Evolutionary conservation across 2,329 filamentous ascomycete species (phyloP), one percentile per base, ranked within the genome.

Genomic region (Fusarium lyarnte): DNA sequence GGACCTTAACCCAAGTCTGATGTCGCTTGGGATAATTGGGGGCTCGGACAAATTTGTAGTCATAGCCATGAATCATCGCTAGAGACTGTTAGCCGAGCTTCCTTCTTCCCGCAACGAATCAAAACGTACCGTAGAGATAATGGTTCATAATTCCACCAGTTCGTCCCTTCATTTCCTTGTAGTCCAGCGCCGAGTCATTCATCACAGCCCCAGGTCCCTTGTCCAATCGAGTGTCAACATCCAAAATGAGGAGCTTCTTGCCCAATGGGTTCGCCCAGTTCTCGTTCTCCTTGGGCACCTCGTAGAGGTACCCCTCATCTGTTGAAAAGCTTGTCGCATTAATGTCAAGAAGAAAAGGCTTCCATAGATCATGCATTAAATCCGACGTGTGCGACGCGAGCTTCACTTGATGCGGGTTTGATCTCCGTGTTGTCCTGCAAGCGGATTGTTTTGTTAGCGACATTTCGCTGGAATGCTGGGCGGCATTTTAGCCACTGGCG

Each of bases 11-110:
- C 85, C 85, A 87, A 17, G 84, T 86, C 36, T 81, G 80, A 74
- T 81, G 81, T 58, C 83, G 82, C 51, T 83, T 81, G 5, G 76
- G 72, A 63, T 83, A 82, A 45, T 81, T 76, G 36, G 82, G 79
- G 2, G 82, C 82, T 65, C 81, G 82, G 43, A 86, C 80, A 63
- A 85, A 83, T 59, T 84, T 84, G 77, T 86, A 86, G 60, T 85
- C 83, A 76, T 86, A 86, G 25, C 84, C 84, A 76, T 86, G 85
- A 64, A 86, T 85, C 72, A 78, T 73, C 10, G 76, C 76, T 78
- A 19, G 10, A 46, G 11, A 5, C 33, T 13, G 52, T 55, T 43
- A 55, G 52, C 36, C 36, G 16, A 16, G 21, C 16, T 31, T 53
- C 6, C 49, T n/a, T 38, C 33, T 27, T 33, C 49, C 13, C 49